Evolutionary conservation across 257 asterid species (phyloP), one percentile per base, ranked within the genome.

Genomic region (Capsicum chinense): DNA sequence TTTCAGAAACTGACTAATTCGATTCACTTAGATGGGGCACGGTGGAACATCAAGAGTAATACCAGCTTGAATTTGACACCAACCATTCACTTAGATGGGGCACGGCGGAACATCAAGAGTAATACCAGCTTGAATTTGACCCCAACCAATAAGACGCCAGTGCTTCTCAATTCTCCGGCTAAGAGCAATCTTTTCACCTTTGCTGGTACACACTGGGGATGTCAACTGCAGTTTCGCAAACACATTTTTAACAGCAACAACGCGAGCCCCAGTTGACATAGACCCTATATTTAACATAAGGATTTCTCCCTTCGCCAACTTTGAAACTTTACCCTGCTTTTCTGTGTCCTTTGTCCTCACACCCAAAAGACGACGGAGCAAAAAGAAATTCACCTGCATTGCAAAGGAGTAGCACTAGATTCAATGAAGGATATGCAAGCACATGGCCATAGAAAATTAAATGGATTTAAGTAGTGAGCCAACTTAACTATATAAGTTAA

Each of bases 81-180:
- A 97, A 12, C 99, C 99, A 48, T 84, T 86, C 87, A 85, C 83
- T 90, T 85, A 90, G 86, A 94, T 80, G 83, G 98, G 95, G 88
- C 94, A 91, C 60, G 95, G 97, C 52, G 99, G 99, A 33, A 97
- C 92, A 4, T 97, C 98, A 9, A 97, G 95, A 80, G 98, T 97
- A 82, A 86, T 92, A 39, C 99, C 99, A 35, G 98, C 98, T 85
- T 93, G 97, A 79, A 97, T 97, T 71, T 92, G 94, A 82, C 99
- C 99, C 99, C 99, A 97, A 12, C 99, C 99, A 48, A 97, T 97
- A 70, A 97, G 93, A 82, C 99, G 98, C 99, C 98, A 97, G 79
- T 97, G 98, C 95, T 97, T 93, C 84, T 96, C 99, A 2, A 96
- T 95, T 84, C 99, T 91, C n/a, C 99, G 88, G 86, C 99, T 96